Percentiles rank a stretch among this genome's conserved stretches.
Evolutionary conservation across 768 basidiomycete species (phyloP).

Genomic region (Boletus rufocinnamomeus): DNA sequence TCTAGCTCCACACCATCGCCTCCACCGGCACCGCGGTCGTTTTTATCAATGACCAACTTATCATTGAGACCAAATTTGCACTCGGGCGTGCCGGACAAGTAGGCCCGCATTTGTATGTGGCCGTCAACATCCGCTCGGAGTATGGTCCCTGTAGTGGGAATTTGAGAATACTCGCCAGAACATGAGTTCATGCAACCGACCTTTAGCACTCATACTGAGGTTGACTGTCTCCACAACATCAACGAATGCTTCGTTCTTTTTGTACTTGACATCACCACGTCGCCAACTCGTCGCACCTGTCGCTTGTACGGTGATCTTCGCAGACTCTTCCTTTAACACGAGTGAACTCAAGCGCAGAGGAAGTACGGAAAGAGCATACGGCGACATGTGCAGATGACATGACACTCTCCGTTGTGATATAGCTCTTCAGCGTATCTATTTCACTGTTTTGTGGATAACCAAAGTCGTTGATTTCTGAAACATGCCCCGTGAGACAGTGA

Average conservation of each 20-base stretch:
- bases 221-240: conserved; percentile 98
- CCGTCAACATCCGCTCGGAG: conserved; percentile 98
- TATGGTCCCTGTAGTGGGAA: conserved; percentile 62
- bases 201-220: conserved; percentile 95
- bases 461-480: conserved; percentile 92
- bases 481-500: conserved; percentile 6
- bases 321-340: conserved; percentile 81
- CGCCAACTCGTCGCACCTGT: conserved; percentile 98
- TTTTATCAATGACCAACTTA: conserved; percentile 94
- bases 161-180: conserved; percentile 2
- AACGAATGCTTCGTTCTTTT: conserved; percentile 99
- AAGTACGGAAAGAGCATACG: conserved; percentile 44
- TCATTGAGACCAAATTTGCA: conserved; percentile 99
- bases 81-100: conserved; percentile 94
- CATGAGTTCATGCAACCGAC: conserved; percentile 30
- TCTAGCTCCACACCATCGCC: conserved; percentile 90
- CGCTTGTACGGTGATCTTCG: conserved; percentile 95
- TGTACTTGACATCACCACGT: conserved; percentile 93
- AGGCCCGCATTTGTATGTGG: conserved; percentile 97
- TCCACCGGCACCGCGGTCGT: conserved; percentile 50
- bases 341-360: conserved; percentile 3
- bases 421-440: conserved; percentile 94
- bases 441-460: conserved; percentile 99
- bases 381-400: conserved; percentile 83
- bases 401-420: conserved; percentile 97